These are phyloP conservation scores for Didymellaceae sp. DNA, from an alignment of 2,329 filamentous ascomycete genomes.

Conservation along the genomic window DNA sequence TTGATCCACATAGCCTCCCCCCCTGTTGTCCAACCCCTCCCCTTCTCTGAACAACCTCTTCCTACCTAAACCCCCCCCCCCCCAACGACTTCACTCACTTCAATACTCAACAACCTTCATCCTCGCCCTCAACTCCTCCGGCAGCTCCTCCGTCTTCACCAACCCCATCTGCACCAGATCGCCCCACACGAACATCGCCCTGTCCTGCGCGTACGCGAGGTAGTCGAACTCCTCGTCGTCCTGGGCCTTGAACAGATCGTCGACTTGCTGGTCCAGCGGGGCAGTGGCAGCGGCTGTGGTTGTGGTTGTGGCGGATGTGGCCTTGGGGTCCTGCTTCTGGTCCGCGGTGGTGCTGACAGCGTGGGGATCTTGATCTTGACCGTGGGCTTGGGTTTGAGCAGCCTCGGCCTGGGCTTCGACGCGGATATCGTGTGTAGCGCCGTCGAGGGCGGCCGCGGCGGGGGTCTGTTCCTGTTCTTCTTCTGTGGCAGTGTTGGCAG, in stretches of 20 bases:
- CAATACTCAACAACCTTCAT: constrained; percentile 73
- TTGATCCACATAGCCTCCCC: too few relatives aligned
- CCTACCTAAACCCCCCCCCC: not conserved
- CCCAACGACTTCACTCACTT: too few relatives aligned
- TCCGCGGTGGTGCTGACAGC: constrained; percentile 35
- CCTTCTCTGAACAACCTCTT: too few relatives aligned
- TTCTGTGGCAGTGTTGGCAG: constrained; percentile 18
- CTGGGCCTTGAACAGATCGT: constrained; percentile 55
- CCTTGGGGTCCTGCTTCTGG: constrained; percentile 35
- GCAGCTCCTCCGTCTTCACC: constrained; percentile 76
- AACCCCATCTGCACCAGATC: constrained; percentile 82
- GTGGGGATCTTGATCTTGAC: not conserved
- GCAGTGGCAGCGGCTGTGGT: too few relatives aligned
- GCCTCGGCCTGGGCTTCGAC: constrained; percentile 24
- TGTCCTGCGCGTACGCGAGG: constrained; percentile 85
- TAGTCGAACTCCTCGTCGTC: constrained; percentile 85
- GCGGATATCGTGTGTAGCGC: constrained; percentile 30
- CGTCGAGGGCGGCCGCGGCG: constrained; percentile 34
- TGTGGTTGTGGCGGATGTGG: too few relatives aligned
- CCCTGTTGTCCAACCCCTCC: too few relatives aligned
- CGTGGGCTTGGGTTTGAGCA: not conserved
- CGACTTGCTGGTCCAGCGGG: constrained; percentile 35
- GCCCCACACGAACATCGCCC: constrained; percentile 93
- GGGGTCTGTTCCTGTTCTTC: constrained; percentile 5
- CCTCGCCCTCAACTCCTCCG: constrained; percentile 66